Evolutionary conservation across 2,329 filamentous ascomycete species (phyloP).

Genomic region (Aspergillus luchuensis): DNA sequence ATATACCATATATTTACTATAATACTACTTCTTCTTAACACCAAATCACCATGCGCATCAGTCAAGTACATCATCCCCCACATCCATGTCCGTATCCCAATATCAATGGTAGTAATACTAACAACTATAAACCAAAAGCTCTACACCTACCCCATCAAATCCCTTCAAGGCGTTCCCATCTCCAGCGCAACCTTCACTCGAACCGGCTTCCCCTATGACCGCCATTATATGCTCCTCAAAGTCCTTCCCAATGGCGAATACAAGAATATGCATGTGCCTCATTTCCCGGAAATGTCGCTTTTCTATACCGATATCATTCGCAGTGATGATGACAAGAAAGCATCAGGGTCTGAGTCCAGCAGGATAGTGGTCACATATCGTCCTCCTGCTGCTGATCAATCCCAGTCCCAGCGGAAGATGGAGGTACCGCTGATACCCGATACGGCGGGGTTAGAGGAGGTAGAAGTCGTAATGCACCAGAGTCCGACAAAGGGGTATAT

Average conservation of each 20-base stretch:
- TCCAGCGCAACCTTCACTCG: slow-evolving; percentile 58
- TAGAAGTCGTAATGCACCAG: slow-evolving; percentile 61
- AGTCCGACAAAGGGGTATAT: slow-evolving; percentile 62
- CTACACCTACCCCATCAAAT: slow-evolving; percentile 75
- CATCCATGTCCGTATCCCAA: background rate
- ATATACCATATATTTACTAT: slow-evolving; percentile 18
- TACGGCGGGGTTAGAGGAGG: slow-evolving; percentile 46
- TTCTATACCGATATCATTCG: slow-evolving; percentile 61
- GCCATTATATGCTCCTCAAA: slow-evolving; percentile 69
- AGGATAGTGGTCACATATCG: slow-evolving; percentile 46
- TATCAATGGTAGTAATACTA: background rate
- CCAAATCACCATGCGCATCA: slow-evolving; percentile 33
- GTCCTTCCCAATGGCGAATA: slow-evolving; percentile 38
- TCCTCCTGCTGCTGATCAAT: slow-evolving; percentile 22
- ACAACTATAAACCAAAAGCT: slow-evolving; percentile 47
- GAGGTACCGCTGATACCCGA: slow-evolving; percentile 61
- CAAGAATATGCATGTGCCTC: slow-evolving; percentile 62
- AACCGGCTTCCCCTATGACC: slow-evolving; percentile 64
- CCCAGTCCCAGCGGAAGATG: slow-evolving; percentile 35
- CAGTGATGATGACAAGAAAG: slow-evolving; percentile 11
- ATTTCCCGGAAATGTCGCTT: slow-evolving; percentile 62
- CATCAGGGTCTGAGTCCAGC: slow-evolving; percentile 24
- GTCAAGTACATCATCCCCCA: slow-evolving; percentile 30
- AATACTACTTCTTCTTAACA: background rate
- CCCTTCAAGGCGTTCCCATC: slow-evolving; percentile 63